Evolutionary conservation across 2,329 filamentous ascomycete genomes (phyloP), one percentile per base, ranked within the genome.

Genomic region (Stemphylium lycopersici): DNA sequence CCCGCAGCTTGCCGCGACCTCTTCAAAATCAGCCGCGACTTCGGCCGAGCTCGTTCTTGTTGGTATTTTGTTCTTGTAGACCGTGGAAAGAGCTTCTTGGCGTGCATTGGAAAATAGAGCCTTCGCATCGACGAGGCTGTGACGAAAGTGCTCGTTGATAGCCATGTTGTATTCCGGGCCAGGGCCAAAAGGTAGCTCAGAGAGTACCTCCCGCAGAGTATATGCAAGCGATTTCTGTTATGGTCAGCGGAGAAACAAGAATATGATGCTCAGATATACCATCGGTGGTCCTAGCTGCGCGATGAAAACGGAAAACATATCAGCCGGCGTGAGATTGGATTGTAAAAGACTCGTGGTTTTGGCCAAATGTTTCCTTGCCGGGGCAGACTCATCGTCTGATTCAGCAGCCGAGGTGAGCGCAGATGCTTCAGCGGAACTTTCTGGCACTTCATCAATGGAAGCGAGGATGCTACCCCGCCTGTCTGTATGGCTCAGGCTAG

Each of bases 1-100:
- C 0, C 95, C 93, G 69, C 95, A 99, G 52, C 93, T 96, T n/a
- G 95, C 93, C 36, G 93, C 93, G 10, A 98, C 93, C 75, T 99
- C 95, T 73, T 99, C 95, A 52, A 96, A 92, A 73, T 98, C 95
- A 2, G 93, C 95, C 69, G 96, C 89, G 7, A 93, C 83, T 58
- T 89, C 89, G 47, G 91, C 83, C 0, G 89, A 87, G 37, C 86
- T 83, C 3, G 86, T 80, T 53, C 85, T 85, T 10, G 85, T 85
- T 34, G 92, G 81, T 64, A 92, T 87, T 56, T 92, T 91, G 46
- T 85, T 90, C 59, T 84, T 87, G 74, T 99, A 98, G 0, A 99
- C 81, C 52, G 89, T 83, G 52, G 87, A 83, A 6, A 99, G 79
- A 0, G 95, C 92, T 43, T 89, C 85, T 51, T 85, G 86, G 61